phyloP scores from a whole-genome alignment of 805 yeast species.

The Kluyveromyces aestuarii region DNA sequence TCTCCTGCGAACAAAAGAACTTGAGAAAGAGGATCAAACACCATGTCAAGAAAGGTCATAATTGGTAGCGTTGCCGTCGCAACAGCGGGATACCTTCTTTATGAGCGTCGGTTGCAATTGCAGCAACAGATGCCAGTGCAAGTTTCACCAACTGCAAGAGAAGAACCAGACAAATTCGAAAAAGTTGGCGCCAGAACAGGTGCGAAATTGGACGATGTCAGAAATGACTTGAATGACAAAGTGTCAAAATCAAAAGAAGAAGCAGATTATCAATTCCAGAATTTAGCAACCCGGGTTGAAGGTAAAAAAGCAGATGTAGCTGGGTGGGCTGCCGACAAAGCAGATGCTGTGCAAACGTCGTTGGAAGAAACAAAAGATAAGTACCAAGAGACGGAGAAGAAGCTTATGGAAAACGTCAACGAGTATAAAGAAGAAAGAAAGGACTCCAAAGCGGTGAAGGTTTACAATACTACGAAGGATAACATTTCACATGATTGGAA shows the following conservation, averaged over 20 bases:
- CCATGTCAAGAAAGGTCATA: conserved; percentile 17
- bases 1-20: not conserved
- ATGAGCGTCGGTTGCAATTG: conserved; percentile 17
- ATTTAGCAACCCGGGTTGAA: conserved; percentile 6
- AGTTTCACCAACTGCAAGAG: conserved; percentile 3
- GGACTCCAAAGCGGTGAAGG: conserved; percentile 3
- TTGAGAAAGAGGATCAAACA: not conserved
- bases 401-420: conserved; percentile 4
- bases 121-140: conserved; percentile 11
- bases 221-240: conserved; percentile 4
- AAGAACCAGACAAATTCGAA: conserved; percentile 5
- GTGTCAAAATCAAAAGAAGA: conserved; percentile 3
- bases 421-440: conserved; percentile 2
- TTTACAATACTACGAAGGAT: conserved; percentile 4
- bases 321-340: conserved; percentile 7
- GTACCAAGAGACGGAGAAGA: conserved; percentile 5
- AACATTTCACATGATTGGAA: conserved; percentile 4
- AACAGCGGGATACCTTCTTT: conserved; percentile 20
- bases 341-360: conserved; percentile 3
- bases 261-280: conserved; percentile 7
- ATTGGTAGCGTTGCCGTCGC: conserved; percentile 21
- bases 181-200: conserved; percentile 6
- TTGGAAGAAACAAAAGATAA: conserved; percentile 5
- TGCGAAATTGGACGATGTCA: conserved; percentile 6
- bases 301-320: conserved; percentile 6